A percentile compares a stretch with the other conserved stretches of the same genome.
Conservation (phyloP, 169 alveolate genomes). For the Babesia ovata region DNA sequence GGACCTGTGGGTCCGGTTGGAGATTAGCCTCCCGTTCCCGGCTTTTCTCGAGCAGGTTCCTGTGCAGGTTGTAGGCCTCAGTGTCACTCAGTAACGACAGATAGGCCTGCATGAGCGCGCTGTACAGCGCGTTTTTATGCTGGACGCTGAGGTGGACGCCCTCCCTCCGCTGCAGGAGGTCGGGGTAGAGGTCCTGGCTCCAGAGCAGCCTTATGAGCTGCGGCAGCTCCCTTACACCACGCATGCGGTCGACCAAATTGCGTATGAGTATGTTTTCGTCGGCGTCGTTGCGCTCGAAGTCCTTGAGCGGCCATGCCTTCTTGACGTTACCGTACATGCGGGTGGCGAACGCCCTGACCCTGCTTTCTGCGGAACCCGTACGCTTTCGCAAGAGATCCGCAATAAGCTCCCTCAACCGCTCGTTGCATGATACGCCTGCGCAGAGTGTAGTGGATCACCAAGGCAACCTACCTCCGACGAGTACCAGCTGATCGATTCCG, state of each 20-base stretch:
- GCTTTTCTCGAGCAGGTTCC: background rate
- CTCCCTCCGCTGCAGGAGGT: conserved; percentile 41
- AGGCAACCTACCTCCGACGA: conserved; percentile 62
- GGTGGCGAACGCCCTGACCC: background rate
- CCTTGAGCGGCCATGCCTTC: conserved; percentile 19
- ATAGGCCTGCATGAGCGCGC: conserved; percentile 33
- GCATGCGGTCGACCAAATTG: conserved; percentile 23
- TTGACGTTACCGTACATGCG: conserved; percentile 21
- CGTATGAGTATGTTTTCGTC: conserved; percentile 30
- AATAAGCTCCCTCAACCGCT: conserved; percentile 33
- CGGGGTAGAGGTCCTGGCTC: conserved; percentile 52
- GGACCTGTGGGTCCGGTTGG: conserved; percentile 14
- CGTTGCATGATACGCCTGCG: conserved; percentile 60
- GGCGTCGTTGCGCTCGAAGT: conserved; percentile 16
- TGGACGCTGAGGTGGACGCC: conserved; percentile 37
- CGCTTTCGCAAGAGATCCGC: conserved; percentile 30
- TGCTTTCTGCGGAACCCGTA: background rate
- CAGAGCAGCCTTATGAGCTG: conserved; percentile 41
- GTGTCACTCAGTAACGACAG: conserved; percentile 21
- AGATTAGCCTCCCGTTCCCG: background rate
- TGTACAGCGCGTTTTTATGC: conserved; percentile 51
- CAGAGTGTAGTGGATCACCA: background rate
- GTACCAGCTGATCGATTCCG: conserved; percentile 50
- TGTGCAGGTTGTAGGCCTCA: conserved; percentile 3
- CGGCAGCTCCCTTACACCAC: conserved; percentile 10